Conservation (phyloP, 768 basidiomycete species). For the Amanita muscaria region DNA sequence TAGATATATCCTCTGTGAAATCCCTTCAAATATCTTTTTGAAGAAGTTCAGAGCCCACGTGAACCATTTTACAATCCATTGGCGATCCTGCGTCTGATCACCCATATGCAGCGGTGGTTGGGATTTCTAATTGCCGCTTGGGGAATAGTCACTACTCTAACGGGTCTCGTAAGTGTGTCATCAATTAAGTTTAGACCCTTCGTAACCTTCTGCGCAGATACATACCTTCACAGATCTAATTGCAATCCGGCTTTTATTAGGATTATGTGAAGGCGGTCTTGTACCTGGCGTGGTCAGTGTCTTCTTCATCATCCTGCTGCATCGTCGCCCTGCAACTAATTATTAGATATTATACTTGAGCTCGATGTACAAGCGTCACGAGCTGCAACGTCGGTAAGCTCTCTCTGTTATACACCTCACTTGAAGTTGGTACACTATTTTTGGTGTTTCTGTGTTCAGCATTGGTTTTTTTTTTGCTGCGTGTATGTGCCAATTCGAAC, state of each 20-base stretch:
- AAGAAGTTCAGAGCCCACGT: slow-evolving; percentile 40
- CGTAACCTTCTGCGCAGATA: slow-evolving; percentile 21
- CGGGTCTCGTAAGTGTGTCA: slow-evolving; percentile 24
- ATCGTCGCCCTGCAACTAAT: too few species aligned
- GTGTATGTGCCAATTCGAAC: slow-evolving; percentile 23
- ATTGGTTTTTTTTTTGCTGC: slow-evolving; percentile 59
- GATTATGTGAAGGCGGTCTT: slow-evolving; percentile 57
- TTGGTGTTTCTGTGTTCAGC: slow-evolving; percentile 20
- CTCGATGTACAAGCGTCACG: slow-evolving; percentile 51
- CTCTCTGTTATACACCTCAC: too few species aligned
- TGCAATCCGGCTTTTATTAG: slow-evolving; percentile 51
- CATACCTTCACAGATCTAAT: slow-evolving; percentile 51
- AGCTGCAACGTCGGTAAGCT: slow-evolving; percentile 45
- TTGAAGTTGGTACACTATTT: not conserved
- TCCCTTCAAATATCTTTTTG: slow-evolving; percentile 41
- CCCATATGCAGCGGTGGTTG: slow-evolving; percentile 39
- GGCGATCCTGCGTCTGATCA: too few species aligned
- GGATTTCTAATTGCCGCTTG: slow-evolving; percentile 45
- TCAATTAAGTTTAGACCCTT: not conserved
- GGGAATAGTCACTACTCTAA: slow-evolving; percentile 50
- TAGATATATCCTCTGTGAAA: slow-evolving; percentile 45
- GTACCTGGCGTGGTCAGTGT: slow-evolving; percentile 48
- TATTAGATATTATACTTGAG: slow-evolving; percentile 47
- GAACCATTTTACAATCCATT: not conserved
- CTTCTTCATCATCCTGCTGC: not conserved